phyloP scores from a whole-genome alignment of 257 asterid species.

The Solanum sparsipilum region DNA sequence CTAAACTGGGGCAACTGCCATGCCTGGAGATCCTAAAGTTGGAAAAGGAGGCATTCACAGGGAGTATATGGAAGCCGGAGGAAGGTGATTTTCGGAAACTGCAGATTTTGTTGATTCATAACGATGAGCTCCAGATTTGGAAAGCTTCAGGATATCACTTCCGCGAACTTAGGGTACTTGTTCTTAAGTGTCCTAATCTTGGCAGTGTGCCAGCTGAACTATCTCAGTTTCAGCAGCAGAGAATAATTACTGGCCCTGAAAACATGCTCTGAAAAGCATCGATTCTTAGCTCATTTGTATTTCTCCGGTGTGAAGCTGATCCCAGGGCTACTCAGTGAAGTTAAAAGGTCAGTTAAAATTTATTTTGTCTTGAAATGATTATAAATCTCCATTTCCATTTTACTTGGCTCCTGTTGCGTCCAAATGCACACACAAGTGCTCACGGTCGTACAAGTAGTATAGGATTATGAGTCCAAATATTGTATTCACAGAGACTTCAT shows the following conservation, averaged over 20 bases:
- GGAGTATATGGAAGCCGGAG: neutral
- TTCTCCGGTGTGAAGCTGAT: neutral
- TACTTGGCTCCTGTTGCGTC: too few relatives aligned
- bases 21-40: neutral
- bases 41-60: neutral
- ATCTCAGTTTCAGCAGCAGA: neutral
- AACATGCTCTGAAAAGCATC: neutral
- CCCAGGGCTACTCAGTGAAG: neutral
- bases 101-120: neutral
- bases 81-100: neutral
- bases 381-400: too few relatives aligned
- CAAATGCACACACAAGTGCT: neutral
- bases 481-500: neutral
- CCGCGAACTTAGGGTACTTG: neutral
- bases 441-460: too few relatives aligned
- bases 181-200: neutral
- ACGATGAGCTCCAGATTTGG: rapidly evolving
- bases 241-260: neutral
- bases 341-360: neutral
- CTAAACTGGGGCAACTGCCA: neutral
- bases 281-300: neutral
- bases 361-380: too few relatives aligned
- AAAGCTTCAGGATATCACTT: neutral
- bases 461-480: neutral
- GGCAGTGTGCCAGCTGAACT: neutral